Base-by-base conservation (phyloP, 2,329 filamentous ascomycete genomes). In the Claviceps citrina region DNA sequence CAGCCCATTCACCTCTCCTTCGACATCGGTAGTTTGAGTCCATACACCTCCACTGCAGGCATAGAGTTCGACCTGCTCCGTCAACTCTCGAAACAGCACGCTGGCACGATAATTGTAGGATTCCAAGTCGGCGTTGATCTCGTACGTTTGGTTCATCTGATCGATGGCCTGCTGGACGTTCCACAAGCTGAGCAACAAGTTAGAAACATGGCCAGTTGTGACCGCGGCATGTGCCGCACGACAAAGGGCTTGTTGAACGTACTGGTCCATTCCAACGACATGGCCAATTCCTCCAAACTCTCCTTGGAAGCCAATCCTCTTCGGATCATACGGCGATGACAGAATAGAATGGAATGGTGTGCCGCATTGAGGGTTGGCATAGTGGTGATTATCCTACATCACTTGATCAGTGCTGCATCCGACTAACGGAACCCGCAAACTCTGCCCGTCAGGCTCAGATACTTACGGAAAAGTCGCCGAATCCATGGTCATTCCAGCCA, bases 1-100 rank as follows among this genome's bases (percentile, higher is more conserved):
- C 42, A 84, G 60, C 0, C 80, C 80, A 47, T 84, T 84, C 7
- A 84, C 75, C 53, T 84, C 80, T 4, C 78, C 79, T 53, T 84
- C 79, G 0, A 84, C 79, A 48, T 84, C 80, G 0, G 76, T 81
- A 0, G 78, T 84, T 61, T 84, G 79, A 1, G 80, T 84, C 69
- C 77, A 84, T 0, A 84, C 70, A 9, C 70, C 80, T 0, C 73
- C 79, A 26, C 71, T 79, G 57, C 80, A 84, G 0, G 72, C 65
- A 41, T 66, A 82, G 9, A 57, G 58, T 43, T 72, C 64, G 25
- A 81, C 70, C 50, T 79, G 66, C 40, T 78, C 71, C 28, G 68
- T 67, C 3, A 81, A 64, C 49, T 81, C 77, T 2, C 65, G 63
- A 19, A 80, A 68, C 1, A 82, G 63, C 13, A 68, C 48, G 31